A percentile compares a stretch with the other conserved stretches of the same genome.
These are phyloP conservation scores for Galeopsis tetrahit DNA, from an alignment of 257 asterid genomes.

Conservation along the genomic window DNA sequence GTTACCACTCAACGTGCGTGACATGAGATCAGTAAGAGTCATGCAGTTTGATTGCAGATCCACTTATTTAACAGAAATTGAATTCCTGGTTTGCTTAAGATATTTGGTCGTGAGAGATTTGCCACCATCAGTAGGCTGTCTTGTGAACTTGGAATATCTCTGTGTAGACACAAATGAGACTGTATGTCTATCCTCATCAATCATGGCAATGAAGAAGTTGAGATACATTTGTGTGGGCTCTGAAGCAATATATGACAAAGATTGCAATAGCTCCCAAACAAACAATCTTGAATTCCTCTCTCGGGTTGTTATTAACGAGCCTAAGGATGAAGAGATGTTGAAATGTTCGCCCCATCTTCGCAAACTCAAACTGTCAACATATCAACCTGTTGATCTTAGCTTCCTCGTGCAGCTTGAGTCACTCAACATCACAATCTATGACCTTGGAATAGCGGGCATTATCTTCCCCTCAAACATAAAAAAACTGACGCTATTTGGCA, in stretches of 20 bases:
- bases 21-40: constrained; percentile 32
- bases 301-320: not conserved
- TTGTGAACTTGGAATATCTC: constrained; percentile 35
- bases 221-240: not conserved
- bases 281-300: constrained; percentile 19
- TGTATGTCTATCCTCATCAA: not conserved
- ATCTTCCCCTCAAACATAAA: constrained; percentile 8
- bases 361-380: not conserved
- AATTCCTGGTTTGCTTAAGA: constrained; percentile 29
- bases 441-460: not conserved
- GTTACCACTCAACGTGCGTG: constrained; percentile 14
- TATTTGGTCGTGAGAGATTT: constrained; percentile 29
- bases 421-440: not conserved
- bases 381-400: not conserved
- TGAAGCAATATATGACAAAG: not conserved
- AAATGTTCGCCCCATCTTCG: constrained; percentile 16
- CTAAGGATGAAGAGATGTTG: constrained; percentile 14
- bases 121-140: constrained; percentile 26
- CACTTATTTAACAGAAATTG: not conserved
- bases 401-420: constrained; percentile 12
- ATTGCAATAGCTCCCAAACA: not conserved
- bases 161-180: not conserved
- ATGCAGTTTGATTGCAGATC: not conserved
- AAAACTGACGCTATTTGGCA: constrained; percentile 12
- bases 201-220: constrained; percentile 13